Evolutionary conservation across 2,329 filamentous ascomycete species (phyloP).

Genomic region (Pseudonectria foliicola): DNA sequence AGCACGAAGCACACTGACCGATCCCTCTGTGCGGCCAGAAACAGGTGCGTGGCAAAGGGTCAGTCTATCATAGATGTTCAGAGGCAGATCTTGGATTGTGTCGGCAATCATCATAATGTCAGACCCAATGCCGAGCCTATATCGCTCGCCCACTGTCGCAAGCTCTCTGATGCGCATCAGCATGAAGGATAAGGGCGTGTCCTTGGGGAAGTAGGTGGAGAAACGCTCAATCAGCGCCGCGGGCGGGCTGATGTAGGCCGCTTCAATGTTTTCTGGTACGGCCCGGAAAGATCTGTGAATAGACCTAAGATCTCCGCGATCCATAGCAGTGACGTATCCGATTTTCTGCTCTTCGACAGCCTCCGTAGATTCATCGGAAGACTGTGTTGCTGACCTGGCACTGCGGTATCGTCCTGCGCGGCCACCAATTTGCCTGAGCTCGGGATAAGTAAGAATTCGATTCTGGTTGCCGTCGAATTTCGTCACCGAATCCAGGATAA

Average conservation of each 20-base stretch:
- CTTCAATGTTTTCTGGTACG: conserved; percentile 58
- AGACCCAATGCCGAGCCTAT: conserved; percentile 54
- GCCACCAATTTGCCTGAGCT: conserved; percentile 92
- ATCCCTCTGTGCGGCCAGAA: conserved; percentile 41
- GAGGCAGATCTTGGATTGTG: conserved; percentile 61
- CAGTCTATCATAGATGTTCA: conserved; percentile 69
- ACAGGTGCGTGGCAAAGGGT: conserved; percentile 68
- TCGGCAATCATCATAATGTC: conserved; percentile 63
- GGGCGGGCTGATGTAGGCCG: conserved; percentile 71
- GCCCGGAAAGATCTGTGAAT: conserved; percentile 56
- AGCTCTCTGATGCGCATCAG: conserved; percentile 68
- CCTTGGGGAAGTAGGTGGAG: conserved; percentile 70
- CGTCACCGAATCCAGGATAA: conserved; percentile 72
- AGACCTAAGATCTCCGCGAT: conserved; percentile 57
- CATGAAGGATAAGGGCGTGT: conserved; percentile 78
- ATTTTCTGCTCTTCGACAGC: conserved; percentile 34
- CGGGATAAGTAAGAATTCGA: conserved; percentile 58
- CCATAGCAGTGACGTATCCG: conserved; percentile 75
- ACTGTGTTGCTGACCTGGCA: conserved; percentile 32
- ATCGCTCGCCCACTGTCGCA: conserved; percentile 55
- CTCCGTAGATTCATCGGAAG: conserved; percentile 3
- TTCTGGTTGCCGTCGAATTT: conserved; percentile 62
- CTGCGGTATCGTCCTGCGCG: conserved; percentile 81
- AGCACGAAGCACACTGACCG: conserved; percentile 47
- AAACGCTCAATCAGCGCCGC: conserved; percentile 66